Conservation (phyloP, 2,329 filamentous ascomycete species). For the Xylariaceae sp. region DNA sequence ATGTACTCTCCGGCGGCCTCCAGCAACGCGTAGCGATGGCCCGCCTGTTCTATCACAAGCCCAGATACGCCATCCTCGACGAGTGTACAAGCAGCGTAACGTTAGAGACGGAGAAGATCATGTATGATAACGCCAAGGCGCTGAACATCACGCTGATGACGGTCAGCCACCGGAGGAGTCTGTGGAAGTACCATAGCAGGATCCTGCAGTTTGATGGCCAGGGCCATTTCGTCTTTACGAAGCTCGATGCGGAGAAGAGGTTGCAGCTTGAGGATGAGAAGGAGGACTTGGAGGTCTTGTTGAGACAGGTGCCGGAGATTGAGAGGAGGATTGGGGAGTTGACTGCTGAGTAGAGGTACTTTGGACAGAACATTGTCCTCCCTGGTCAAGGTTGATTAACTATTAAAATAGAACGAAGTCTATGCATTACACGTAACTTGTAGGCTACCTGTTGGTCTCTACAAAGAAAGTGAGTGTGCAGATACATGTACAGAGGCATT, state of each 20-base stretch:
- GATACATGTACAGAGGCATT: too few relatives aligned
- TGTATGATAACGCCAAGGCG: slow-evolving; percentile 95
- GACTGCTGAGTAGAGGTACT: slow-evolving; percentile 43
- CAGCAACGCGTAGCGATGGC: slow-evolving; percentile 98
- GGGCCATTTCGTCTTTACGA: slow-evolving; percentile 85
- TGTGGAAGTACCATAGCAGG: slow-evolving; percentile 95
- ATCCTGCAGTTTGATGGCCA: slow-evolving; percentile 97
- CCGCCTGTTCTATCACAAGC: slow-evolving; percentile 86
- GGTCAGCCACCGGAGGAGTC: slow-evolving; percentile 80
- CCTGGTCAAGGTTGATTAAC: too few relatives aligned
- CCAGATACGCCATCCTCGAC: slow-evolving; percentile 91
- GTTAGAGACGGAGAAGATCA: slow-evolving; percentile 86
- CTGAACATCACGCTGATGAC: slow-evolving; percentile 96
- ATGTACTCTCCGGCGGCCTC: slow-evolving; percentile 84
- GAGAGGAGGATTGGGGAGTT: slow-evolving; percentile 82
- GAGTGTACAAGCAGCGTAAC: slow-evolving; percentile 97
- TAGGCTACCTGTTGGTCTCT: too few relatives aligned
- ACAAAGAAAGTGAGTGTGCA: too few relatives aligned
- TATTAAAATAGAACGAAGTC: too few relatives aligned
- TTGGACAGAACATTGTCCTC: too few relatives aligned
- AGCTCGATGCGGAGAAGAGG: slow-evolving; percentile 80
- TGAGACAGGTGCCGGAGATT: slow-evolving; percentile 83
- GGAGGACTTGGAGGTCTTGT: slow-evolving; percentile 82
- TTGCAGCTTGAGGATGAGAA: slow-evolving; percentile 91
- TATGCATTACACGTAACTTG: too few relatives aligned